phyloP scores from a whole-genome alignment of 805 yeast genomes.

The Lachancea kluyveri region DNA sequence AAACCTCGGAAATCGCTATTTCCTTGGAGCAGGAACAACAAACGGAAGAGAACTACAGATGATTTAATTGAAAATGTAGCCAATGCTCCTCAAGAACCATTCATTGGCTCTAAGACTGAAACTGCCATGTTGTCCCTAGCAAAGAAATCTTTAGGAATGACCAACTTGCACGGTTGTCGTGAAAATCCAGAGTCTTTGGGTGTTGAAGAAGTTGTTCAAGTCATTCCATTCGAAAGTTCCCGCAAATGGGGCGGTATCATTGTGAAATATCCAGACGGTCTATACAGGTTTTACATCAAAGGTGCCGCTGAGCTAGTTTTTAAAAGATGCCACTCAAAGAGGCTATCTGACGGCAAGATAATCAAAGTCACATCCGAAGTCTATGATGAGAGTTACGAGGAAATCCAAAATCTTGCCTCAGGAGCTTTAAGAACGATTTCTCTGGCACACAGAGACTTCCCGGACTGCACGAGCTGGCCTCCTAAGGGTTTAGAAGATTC shows the following conservation, averaged over 20 bases:
- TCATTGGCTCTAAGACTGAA: conserved; percentile 91
- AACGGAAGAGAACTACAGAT: conserved; percentile 8
- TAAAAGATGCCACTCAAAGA: conserved; percentile 45
- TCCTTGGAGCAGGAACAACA: conserved; percentile 12
- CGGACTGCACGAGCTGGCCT: conserved; percentile 52
- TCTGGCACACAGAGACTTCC: conserved; percentile 73
- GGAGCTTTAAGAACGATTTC: conserved; percentile 84
- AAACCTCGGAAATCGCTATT: conserved; percentile 10
- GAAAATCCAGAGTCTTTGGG: conserved; percentile 26
- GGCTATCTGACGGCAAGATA: conserved; percentile 28
- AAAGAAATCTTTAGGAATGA: conserved; percentile 44
- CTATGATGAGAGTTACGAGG: conserved; percentile 30
- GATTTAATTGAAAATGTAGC: conserved; percentile 13
- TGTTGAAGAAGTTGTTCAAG: conserved; percentile 47
- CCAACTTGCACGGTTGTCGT: conserved; percentile 44
- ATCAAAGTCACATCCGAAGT: conserved; percentile 27
- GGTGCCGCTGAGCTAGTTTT: conserved; percentile 94
- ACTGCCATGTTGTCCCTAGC: conserved; percentile 77
- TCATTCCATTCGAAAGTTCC: conserved; percentile 85
- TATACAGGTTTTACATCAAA: conserved; percentile 62
- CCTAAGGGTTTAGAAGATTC: conserved; percentile 42
- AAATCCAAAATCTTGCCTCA: conserved; percentile 57
- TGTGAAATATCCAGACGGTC: conserved; percentile 37
- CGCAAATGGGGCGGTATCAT: conserved; percentile 91
- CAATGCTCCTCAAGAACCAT: conserved; percentile 44